Base-by-base conservation (phyloP, 495 filamentous ascomycete genomes). In the Tuber calosporum region DNA sequence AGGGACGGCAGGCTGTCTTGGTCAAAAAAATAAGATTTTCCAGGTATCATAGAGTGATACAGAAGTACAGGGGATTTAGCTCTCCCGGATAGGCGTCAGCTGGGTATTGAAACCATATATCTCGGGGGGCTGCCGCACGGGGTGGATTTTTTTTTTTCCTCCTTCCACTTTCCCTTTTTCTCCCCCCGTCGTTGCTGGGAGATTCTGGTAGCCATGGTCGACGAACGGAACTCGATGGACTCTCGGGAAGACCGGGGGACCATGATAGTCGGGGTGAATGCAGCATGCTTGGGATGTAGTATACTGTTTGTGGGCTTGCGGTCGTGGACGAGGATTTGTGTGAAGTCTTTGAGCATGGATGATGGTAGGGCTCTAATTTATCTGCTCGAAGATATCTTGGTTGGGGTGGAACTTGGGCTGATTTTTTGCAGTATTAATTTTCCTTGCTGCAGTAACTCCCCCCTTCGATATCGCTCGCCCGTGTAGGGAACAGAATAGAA, bases 341-440 rank as follows among this genome's bases (percentile, higher is more conserved):
- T 62, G 53, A 62, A 62, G 22, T 68, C 74, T 68, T 70, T 78
- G 68, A 70, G 76, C 41, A 70, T 39, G 75, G 76, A 78, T 78
- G 76, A 78, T 77, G 11, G 76, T 78, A 78, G 39, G 75, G 30
- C 70, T 20, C 26, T 17, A 34, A 34, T 26, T 17, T 19, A 58
- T 41, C n/a, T 38, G 26, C 20, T 34, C 15, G 22, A 26, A 37
- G 41, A 41, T 69, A 34, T 72, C 37, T 42, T 13, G 20, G 70
- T 67, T 70, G 30, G 37, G 48, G 39, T 37, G 36, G 66, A 45
- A 6, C 9, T 45, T 41, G 66, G 68, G 39, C 62, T 79, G 71
- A 79, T 58, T 68, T 4, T 45, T 42, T 41, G 26, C 26, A 78
- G 76, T 73, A 68, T 71, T 78, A 42, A 77, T 78, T 73, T 78